Percentiles rank a stretch among this genome's conserved stretches.
phyloP scores from a whole-genome alignment of 1,139 yeast species.

The Meyerozyma athensensis region DNA sequence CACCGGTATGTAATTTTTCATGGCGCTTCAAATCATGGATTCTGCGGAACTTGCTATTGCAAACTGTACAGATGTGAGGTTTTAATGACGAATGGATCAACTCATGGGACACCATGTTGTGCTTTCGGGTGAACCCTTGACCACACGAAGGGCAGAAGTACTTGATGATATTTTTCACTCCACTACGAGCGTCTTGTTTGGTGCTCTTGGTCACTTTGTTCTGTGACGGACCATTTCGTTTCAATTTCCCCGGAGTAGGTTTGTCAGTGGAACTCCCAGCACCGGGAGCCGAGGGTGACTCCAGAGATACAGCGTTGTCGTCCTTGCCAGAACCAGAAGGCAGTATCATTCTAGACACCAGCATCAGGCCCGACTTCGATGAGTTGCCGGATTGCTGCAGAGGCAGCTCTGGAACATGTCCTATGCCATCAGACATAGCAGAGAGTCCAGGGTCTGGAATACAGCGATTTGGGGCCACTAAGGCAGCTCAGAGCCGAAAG shows the following conservation, averaged over 20 bases:
- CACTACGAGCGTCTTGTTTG: too few relatives aligned
- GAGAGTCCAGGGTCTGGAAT: too few relatives aligned
- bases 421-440: background rate
- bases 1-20: conserved; percentile 71
- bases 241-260: too few relatives aligned
- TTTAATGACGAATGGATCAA: conserved; percentile 63
- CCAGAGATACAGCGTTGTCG: background rate
- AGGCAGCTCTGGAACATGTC: background rate
- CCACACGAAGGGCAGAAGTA: conserved; percentile 57
- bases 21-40: conserved; percentile 76
- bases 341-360: background rate
- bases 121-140: conserved; percentile 64
- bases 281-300: background rate
- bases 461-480: too few relatives aligned
- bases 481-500: too few relatives aligned
- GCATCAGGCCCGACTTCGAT: background rate
- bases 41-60: conserved; percentile 62
- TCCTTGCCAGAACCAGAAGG: background rate
- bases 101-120: conserved; percentile 70
- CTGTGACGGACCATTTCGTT: too few relatives aligned
- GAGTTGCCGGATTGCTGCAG: background rate
- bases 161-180: conserved; percentile 12
- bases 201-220: background rate
- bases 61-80: conserved; percentile 64
- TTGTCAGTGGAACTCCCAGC: background rate